phyloP scores from a whole-genome alignment of 2,329 filamentous ascomycete genomes.

The Calonectria pseudoreteaudii region DNA sequence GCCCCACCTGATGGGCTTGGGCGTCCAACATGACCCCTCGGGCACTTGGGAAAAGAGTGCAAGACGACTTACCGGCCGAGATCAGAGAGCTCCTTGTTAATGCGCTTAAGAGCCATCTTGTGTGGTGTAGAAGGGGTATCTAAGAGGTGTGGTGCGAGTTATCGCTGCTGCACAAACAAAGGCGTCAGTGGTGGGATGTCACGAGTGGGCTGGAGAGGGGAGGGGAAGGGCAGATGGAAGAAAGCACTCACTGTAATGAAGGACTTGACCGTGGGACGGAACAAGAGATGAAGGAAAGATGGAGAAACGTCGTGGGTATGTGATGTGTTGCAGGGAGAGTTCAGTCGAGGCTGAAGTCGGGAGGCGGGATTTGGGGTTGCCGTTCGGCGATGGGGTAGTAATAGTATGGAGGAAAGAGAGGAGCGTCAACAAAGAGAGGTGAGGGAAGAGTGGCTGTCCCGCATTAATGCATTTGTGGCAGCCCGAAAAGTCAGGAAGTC shows the following conservation, averaged over 20 bases:
- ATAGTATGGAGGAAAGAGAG: conserved; percentile 39
- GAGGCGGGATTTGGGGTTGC: conserved; percentile 43
- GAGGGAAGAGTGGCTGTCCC: conserved; percentile 41
- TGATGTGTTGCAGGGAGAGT: conserved; percentile 34
- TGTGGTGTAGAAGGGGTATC: conserved; percentile 46
- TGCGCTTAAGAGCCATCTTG: conserved; percentile 89
- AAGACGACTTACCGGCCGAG: conserved; percentile 79
- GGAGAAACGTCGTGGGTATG: conserved; percentile 5
- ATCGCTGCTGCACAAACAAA: conserved; percentile 40
- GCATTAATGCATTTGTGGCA: conserved; percentile 35
- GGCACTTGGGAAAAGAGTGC: conserved; percentile 29
- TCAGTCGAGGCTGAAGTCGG: conserved; percentile 43
- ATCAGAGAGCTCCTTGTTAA: conserved; percentile 94
- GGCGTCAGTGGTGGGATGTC: conserved; percentile 40
- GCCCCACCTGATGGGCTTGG: conserved; percentile 54
- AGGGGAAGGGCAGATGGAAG: conserved; percentile 16
- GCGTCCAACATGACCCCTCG: conserved; percentile 42
- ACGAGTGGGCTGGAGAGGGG: conserved; percentile 11
- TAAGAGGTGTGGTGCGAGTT: conserved; percentile 39
- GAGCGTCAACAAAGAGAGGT: conserved; percentile 45
- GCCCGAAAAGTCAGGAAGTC: conserved; percentile 48
- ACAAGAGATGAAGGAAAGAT: conserved; percentile 24
- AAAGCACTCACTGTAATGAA: conserved; percentile 44
- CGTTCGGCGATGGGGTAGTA: conserved; percentile 43
- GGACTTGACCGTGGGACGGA: conserved; percentile 35